A percentile compares a stretch with the other conserved stretches of the same genome.
Conservation (phyloP, 2,329 filamentous ascomycete species). For the Rutstroemia sp. region DNA sequence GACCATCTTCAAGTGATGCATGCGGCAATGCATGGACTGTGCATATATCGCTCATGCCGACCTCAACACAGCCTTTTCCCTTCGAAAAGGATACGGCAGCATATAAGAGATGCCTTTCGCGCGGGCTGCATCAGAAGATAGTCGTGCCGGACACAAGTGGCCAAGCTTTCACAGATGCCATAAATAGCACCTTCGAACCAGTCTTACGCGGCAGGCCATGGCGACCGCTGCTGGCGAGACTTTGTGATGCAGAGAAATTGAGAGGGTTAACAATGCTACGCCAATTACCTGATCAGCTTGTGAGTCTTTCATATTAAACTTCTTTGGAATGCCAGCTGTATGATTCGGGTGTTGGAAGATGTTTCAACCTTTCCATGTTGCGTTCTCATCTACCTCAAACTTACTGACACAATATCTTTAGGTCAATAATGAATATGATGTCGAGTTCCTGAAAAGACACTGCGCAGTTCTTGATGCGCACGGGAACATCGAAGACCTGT, state of each 20-base stretch:
- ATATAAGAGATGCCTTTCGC: slow-evolving; percentile 53
- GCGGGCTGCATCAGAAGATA: slow-evolving; percentile 51
- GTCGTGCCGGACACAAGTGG: slow-evolving; percentile 43
- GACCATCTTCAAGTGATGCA: slow-evolving; percentile 17
- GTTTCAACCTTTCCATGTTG: too few species aligned
- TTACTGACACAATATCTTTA: neutral
- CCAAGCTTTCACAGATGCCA: slow-evolving; percentile 41
- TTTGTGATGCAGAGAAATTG: slow-evolving; percentile 48
- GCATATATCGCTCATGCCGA: slow-evolving; percentile 51
- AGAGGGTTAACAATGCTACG: slow-evolving; percentile 52
- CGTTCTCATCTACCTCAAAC: neutral
- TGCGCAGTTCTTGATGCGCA: slow-evolving; percentile 48
- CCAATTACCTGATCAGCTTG: slow-evolving; percentile 39
- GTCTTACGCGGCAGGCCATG: slow-evolving; percentile 44
- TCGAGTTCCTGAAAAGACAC: slow-evolving; percentile 43
- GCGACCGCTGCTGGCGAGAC: slow-evolving; percentile 51
- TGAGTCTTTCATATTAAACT: slow-evolving; percentile 22
- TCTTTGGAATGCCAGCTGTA: neutral
- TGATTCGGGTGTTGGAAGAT: neutral
- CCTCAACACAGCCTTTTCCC: slow-evolving; percentile 46
- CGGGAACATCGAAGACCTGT: slow-evolving; percentile 51
- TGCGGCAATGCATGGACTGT: slow-evolving; percentile 45
- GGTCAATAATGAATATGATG: slow-evolving; percentile 33
- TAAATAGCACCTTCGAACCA: slow-evolving; percentile 41
- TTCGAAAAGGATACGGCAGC: slow-evolving; percentile 55